Evolutionary conservation across 768 basidiomycete genomes (phyloP).

Genomic region (Coprinopsis marcescibilis): DNA sequence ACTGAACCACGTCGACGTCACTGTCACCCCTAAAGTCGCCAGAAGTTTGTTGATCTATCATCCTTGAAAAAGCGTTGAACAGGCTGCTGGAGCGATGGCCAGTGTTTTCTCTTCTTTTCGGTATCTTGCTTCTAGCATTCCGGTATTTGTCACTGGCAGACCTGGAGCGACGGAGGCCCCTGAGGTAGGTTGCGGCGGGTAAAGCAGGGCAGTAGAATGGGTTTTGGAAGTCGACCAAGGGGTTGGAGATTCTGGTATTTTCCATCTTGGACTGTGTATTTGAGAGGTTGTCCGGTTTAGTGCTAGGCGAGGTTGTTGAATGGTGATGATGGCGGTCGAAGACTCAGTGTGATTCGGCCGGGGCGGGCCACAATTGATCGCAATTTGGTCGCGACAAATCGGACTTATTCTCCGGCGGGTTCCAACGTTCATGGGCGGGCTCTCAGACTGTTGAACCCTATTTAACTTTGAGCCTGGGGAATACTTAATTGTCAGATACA

Average conservation of each 20-base stretch:
- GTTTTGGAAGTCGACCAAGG: constrained; percentile 48
- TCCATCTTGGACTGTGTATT: too few species aligned
- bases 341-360: too few species aligned
- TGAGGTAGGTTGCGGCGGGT: constrained; percentile 40
- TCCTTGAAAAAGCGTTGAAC: constrained; percentile 27
- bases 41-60: constrained; percentile 28
- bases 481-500: too few species aligned
- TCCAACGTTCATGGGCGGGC: too few species aligned
- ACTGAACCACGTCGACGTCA: constrained; percentile 10
- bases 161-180: too few species aligned
- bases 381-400: too few species aligned
- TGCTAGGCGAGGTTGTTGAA: background rate
- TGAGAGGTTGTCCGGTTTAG: too few species aligned
- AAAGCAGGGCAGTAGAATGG: constrained; percentile 54
- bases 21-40: constrained; percentile 14
- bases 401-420: too few species aligned
- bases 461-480: too few species aligned
- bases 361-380: too few species aligned
- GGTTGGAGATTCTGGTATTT: background rate
- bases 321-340: background rate
- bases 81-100: constrained; percentile 9
- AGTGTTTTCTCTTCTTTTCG: constrained; percentile 11
- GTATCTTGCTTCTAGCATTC: constrained; percentile 15
- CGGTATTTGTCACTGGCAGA: too few species aligned
- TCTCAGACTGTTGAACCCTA: too few species aligned